Evolutionary conservation across 1,284 basidiomycete species (phyloP), one percentile per base, ranked within the genome.

Genomic region (Tilletia caries): DNA sequence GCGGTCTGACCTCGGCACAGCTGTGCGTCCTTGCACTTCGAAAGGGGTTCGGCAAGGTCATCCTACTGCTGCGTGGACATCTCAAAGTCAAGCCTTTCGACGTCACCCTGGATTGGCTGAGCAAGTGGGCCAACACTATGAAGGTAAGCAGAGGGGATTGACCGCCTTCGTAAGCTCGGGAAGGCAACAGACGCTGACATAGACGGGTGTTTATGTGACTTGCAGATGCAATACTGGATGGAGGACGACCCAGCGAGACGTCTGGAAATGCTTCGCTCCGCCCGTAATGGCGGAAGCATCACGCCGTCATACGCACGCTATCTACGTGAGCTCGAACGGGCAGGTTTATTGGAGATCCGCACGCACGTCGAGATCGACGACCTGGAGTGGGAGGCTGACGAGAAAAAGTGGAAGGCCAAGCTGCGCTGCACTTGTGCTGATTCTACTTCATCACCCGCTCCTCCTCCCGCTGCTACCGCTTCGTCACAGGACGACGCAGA

Each of bases 1-100:
- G 84, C 33, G 84, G 83, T 0, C 76, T 85, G 25, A 84, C 84
- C 2, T 83, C 83, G 4, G 83, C 84, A 0, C 84, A 85, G 66
- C 76, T 84, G 41, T 71, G 75, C 41, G 78, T 83, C 32, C 75
- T 82, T 2, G 79, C 79, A 1, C 67, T 84, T 8, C 60, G 72
- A 25, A 82, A 83, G 6, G 32, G 44, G 2, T 79, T 80, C 27
- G 65, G 75, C 5, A 74, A 77, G 52, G 83, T 84, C 43, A 70
- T 72, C n/a, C 73, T 84, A 12, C 50, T 84, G 32, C 66, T 77
- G 15, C 79, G 84, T 2, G 79, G 79, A 0, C 76, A 77, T 46
- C 71, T 84, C 52, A 84, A 83, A 44, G 68, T 79, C 52, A 84
- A 83, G 67, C 78, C 78, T 0, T 82, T 83, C 66, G 82, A 81